Conservation (phyloP, 805 yeast species). For the Saccharomycopsis fibuligera region DNA sequence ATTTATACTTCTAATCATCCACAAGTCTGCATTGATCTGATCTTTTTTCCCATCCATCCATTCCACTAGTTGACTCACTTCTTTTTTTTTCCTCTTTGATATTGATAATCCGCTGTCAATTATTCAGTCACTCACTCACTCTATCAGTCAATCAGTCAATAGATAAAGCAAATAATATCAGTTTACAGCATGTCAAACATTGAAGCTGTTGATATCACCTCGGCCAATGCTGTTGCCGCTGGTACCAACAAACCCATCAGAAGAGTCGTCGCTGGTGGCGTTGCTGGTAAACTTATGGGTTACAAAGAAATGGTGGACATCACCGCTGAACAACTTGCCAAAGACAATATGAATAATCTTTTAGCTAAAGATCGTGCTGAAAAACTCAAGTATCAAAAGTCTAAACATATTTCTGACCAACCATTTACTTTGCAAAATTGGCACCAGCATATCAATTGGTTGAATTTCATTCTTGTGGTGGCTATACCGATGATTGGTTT, state of each 20-base stretch:
- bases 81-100: no score
- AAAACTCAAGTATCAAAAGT: conserved; percentile 32
- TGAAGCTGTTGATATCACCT: conserved; percentile 50
- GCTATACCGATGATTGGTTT: conserved; percentile 54
- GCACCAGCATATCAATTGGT: conserved; percentile 73
- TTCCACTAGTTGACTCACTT: no score
- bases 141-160: no score
- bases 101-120: no score
- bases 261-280: conserved; percentile 71
- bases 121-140: no score
- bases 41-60: no score
- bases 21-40: no score
- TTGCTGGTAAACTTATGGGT: conserved; percentile 76
- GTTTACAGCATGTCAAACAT: no score
- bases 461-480: conserved; percentile 60
- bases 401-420: conserved; percentile 62
- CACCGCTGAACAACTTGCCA: conserved; percentile 56
- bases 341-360: conserved; percentile 43
- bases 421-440: conserved; percentile 73
- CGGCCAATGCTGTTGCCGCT: conserved; percentile 75
- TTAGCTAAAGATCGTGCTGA: conserved; percentile 39
- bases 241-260: conserved; percentile 67
- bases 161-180: no score
- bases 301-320: conserved; percentile 65
- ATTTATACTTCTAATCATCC: no score